These are phyloP conservation scores for Cercospora sp. DNA, from an alignment of 2,329 filamentous ascomycete genomes.

Conservation along the genomic window DNA sequence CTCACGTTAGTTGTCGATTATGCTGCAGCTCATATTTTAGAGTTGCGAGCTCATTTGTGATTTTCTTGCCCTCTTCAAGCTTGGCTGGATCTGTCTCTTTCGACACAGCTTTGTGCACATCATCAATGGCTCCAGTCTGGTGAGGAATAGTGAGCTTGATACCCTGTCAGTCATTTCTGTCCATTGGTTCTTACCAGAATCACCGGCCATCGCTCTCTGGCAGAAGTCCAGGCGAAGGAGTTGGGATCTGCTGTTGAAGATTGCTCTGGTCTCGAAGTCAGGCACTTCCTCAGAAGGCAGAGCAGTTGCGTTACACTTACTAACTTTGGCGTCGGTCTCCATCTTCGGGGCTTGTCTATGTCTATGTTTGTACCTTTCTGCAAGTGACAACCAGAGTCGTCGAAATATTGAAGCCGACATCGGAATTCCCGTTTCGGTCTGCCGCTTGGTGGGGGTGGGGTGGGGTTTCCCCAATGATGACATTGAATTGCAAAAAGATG, in stretches of 20 bases:
- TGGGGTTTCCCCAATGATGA: background rate
- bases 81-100: slow-evolving; percentile 63
- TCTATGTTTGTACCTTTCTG: slow-evolving; percentile 7
- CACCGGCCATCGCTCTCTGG: slow-evolving; percentile 85
- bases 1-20: slow-evolving; percentile 74
- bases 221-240: slow-evolving; percentile 86
- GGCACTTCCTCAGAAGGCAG: too few species aligned
- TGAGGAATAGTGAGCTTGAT: slow-evolving; percentile 2
- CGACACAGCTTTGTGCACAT: slow-evolving; percentile 76
- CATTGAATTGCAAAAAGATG: background rate
- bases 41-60: slow-evolving; percentile 74
- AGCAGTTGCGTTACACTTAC: slow-evolving; percentile 35
- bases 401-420: slow-evolving; percentile 5
- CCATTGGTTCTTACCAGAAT: slow-evolving; percentile 67
- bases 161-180: background rate
- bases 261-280: slow-evolving; percentile 55
- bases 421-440: slow-evolving; percentile 1
- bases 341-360: slow-evolving; percentile 47
- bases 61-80: slow-evolving; percentile 77
- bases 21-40: slow-evolving; percentile 97
- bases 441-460: background rate
- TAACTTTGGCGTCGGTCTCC: slow-evolving; percentile 73
- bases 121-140: slow-evolving; percentile 89
- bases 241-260: slow-evolving; percentile 78
- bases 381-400: slow-evolving; percentile 2